Base-by-base conservation (phyloP, 331 rosid species). In the Dryas integrifolia region DNA sequence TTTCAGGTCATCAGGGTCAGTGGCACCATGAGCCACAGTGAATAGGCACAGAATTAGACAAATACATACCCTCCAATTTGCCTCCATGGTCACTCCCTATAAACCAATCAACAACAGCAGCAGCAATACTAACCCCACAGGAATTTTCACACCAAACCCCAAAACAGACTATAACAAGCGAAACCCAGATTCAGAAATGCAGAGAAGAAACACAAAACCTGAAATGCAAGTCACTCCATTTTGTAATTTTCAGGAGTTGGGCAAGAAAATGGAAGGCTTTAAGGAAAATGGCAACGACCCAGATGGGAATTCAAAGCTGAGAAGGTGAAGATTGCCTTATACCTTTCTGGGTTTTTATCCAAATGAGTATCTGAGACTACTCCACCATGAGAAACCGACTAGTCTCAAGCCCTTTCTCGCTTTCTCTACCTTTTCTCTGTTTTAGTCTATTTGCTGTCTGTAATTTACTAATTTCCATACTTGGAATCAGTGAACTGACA, bases 1-100 rank as follows among this genome's bases (percentile, higher is more conserved):
- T 78, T 86, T 82, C 73, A 86, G 65, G 79, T 88, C 96, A 76
- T 78, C 85, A 10, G 85, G 84, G 79, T 86, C 67, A 16, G 97
- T 89, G 41, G 76, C 77, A 70, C 85, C 78, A 68, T 69, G 69
- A 75, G 74, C 77, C 80, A 72, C 65, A 61, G 65, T 60, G 8
- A 84, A 48, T 4, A 85, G 57, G 59, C 80, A 80, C 53, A 83
- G 67, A 73, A 69, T 16, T 4, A 87, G 12, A 58, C 63, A 79
- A 69, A 67, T 30, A 40, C 75, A 77, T 2, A 88, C 39, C 77
- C 58, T 68, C 57, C 57, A 51, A 16, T 7, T 30, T 70, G 62
- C 67, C 81, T 71, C 87, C 90, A 86, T 83, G 46, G 59, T 67
- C 72, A 62, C 67, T 65, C 66, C 53, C 60, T 12, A 58, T 64